Evolutionary conservation across 306 rosid species (phyloP).

Genomic region (Astragalus membranaceus): DNA sequence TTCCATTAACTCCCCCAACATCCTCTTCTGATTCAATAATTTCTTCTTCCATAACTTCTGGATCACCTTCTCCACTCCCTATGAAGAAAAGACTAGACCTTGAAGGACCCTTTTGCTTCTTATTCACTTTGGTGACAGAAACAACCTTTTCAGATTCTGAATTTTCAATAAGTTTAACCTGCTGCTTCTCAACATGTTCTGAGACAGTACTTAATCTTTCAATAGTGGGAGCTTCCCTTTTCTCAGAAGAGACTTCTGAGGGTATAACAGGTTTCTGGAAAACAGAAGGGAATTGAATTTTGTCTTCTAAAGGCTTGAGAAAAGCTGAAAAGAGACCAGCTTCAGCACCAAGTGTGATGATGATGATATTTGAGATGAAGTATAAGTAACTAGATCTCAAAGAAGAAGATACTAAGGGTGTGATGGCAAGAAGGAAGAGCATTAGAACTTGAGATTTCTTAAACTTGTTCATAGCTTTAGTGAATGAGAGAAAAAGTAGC

Average conservation of each 20-base stretch:
- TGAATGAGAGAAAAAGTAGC: conserved; percentile 3
- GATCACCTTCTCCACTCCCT: conserved; percentile 44
- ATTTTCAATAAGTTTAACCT: conserved; percentile 25
- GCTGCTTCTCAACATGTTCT: conserved; percentile 7
- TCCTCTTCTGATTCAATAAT: conserved; percentile 6
- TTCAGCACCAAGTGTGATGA: conserved; percentile 56
- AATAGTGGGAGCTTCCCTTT: neutral
- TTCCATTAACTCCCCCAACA: conserved; percentile 8
- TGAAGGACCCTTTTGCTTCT: conserved; percentile 47
- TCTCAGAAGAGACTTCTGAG: conserved; percentile 23
- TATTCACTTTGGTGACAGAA: conserved; percentile 18
- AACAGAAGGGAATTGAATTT: neutral
- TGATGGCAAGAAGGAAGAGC: conserved; percentile 48
- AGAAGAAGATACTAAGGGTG: conserved; percentile 63
- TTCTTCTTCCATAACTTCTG: conserved; percentile 11
- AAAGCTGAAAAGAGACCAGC: conserved; percentile 58
- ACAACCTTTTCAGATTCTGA: conserved; percentile 24
- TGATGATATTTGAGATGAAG: conserved; percentile 44
- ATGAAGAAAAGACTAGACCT: conserved; percentile 56
- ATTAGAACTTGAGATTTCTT: conserved; percentile 51
- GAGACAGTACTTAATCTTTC: too few species aligned
- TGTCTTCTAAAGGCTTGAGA: conserved; percentile 36
- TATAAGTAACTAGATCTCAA: conserved; percentile 42
- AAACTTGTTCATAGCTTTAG: conserved; percentile 29
- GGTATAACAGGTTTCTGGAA: neutral